Evolutionary conservation across 2,329 filamentous ascomycete species (phyloP), one percentile per base, ranked within the genome.

Genomic region (Metarhizium humberi): DNA sequence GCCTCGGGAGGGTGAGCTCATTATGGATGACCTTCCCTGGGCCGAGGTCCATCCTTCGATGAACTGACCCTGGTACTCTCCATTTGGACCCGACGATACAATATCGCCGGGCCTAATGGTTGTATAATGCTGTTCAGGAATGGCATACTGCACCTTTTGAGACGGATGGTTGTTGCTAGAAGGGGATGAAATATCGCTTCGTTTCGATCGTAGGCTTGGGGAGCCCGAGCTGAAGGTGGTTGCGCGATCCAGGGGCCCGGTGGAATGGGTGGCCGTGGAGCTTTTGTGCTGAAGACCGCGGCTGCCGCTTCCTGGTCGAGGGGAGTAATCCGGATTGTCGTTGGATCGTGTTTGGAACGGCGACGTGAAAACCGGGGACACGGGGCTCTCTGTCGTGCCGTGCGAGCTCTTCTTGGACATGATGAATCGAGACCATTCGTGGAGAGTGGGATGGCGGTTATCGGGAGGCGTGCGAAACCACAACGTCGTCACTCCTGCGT

Each of bases 31-130:
- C 30, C 81, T 74, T 14, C 81, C 81, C 60, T 84, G 80, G 1
- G 81, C 77, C 0, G 76, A 75, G 8, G 79, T 82, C 80, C 81
- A 84, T 2, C 81, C 80, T 57, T 84, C 82, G 55, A 81, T 80
- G 38, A 81, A 75, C 52, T 84, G 81, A 13, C 77, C 74, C 53
- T 73, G 73, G 54, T 79, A 74, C 45, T 81, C 78, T 54, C 80
- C 79, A 8, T 75, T 73, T 0, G 78, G 80, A 3, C 73, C 76
- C 3, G 82, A 78, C 1, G 82, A 81, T 8, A 81, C 79, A 14
- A 83, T 69, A 56, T 85, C 81, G 4, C 75, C 72, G 3, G 80
- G 78, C 14, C 78, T 69, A 13, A 77, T 70, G 1, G 73, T 75
- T 2, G 78, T 74, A 56, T 81, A 84, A 57, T 78, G 74, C 54